phyloP scores from a whole-genome alignment of 208 protist species.

The Willaertia magna region DNA sequence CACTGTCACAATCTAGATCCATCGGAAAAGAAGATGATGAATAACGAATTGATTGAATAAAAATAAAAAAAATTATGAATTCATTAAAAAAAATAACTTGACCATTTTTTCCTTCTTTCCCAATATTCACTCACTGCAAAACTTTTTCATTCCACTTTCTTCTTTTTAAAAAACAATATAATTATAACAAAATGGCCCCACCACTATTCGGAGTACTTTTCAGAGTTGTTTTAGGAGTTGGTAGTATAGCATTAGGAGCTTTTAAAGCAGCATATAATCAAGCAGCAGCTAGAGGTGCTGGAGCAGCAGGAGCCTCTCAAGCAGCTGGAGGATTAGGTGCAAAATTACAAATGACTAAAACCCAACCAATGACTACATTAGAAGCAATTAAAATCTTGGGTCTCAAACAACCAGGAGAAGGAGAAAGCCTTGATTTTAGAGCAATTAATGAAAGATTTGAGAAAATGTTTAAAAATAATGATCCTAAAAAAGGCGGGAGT shows the following conservation, averaged over 20 bases:
- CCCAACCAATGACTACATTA: not conserved
- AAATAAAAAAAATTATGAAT: too few relatives aligned
- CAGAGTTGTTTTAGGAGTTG: not conserved
- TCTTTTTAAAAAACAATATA: too few relatives aligned
- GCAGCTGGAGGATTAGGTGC: not conserved
- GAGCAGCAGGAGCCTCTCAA: not conserved
- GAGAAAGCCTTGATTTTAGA: not conserved
- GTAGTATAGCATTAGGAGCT: not conserved
- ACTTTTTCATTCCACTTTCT: too few relatives aligned
- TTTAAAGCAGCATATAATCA: not conserved
- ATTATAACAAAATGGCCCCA: not conserved
- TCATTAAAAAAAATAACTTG: too few relatives aligned
- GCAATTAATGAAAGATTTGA: not conserved
- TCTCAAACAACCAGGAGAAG: not conserved
- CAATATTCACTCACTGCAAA: too few relatives aligned
- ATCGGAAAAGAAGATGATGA: too few relatives aligned
- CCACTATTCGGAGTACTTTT: not conserved
- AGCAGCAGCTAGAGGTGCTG: not conserved
- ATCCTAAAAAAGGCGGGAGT: not conserved
- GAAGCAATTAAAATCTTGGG: not conserved
- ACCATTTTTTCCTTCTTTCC: too few relatives aligned
- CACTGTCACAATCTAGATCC: too few relatives aligned
- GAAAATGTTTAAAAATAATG: not conserved
- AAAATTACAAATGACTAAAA: not conserved
- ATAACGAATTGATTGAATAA: too few relatives aligned